Base-by-base conservation (phyloP, 1,284 basidiomycete genomes). In the Moniliophthora roreri region DNA sequence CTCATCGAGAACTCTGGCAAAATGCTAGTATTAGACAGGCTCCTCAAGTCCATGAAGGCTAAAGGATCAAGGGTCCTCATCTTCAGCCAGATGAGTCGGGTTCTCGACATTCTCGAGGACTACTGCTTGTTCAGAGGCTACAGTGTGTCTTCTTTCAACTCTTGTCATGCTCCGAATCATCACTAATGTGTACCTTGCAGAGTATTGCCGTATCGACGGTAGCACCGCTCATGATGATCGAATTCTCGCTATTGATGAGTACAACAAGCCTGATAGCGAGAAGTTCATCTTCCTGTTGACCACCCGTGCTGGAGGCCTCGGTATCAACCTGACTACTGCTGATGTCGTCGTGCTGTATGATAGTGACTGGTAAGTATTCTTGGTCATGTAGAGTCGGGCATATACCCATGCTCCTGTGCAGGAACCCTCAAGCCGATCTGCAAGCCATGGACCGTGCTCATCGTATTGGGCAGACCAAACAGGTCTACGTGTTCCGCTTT, bases 381-480 rank as follows among this genome's bases (percentile, higher is more conserved):
- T 28, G 13, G 7, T 44, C 52, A 41, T 62, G 32, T 36, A 9
- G 24, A 20, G 26, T 5, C n/a, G n/a, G 36, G 10, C 51, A 62
- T 16, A 56, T 11, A 34, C 21, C 41, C 11, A 21, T 41, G 16
- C 42, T 42, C 10, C 6, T 20, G 38, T 42, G 38, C 60, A 91
- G 89, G 90, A 99, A 99, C 70, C 96, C 97, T 1, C 96, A 99
- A 73, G 96, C 96, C 3, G 97, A 99, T 76, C 70, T 99, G 52
- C 97, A 99, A 69, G 97, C 97, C 5, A 98, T 99, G 97, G 96
- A 99, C 68, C 91, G 96, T 60, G 96, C 96, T 0, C 96, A 99
- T 73, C 92, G 96, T 62, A 98, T 99, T 58, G 96, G 96, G 2
- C 97, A 98, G 74, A 98, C 92, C 48, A 98, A 98, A 73, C 96